A percentile compares a stretch with the other conserved stretches of the same genome.
phyloP scores from a whole-genome alignment of 768 basidiomycete genomes.

The Termitomyces sp. region DNA sequence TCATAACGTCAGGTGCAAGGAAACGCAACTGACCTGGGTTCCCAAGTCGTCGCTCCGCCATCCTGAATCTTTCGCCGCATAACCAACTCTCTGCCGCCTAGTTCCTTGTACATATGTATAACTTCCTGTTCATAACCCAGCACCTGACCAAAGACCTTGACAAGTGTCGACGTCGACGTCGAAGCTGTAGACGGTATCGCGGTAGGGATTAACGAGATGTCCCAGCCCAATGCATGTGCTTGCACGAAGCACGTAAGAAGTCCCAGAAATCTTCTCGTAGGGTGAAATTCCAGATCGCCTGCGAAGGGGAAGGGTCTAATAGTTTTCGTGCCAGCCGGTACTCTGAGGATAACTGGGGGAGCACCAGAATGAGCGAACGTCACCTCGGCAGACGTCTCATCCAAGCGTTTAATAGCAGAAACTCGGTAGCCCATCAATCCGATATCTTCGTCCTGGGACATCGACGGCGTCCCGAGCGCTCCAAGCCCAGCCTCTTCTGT shows the following conservation, averaged over 20 bases:
- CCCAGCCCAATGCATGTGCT: constrained; percentile 61
- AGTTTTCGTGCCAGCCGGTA: constrained; percentile 43
- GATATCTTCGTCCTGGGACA: constrained; percentile 33
- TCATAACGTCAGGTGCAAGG: neutral
- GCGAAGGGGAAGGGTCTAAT: constrained; percentile 43
- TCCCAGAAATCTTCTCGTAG: constrained; percentile 48
- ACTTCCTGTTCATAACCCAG: constrained; percentile 59
- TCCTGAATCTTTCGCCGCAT: constrained; percentile 57
- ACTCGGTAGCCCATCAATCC: constrained; percentile 53
- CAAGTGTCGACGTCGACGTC: constrained; percentile 54
- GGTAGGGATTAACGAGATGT: constrained; percentile 60
- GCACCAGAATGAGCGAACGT: constrained; percentile 32
- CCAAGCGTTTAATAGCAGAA: constrained; percentile 32
- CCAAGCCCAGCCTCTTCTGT: constrained; percentile 51
- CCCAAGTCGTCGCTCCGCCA: constrained; percentile 54
- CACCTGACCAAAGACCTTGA: constrained; percentile 47
- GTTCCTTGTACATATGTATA: constrained; percentile 63
- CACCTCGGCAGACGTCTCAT: constrained; percentile 34
- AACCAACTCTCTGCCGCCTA: constrained; percentile 59
- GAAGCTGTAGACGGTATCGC: constrained; percentile 54
- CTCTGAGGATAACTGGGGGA: constrained; percentile 27
- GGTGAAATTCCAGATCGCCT: constrained; percentile 35
- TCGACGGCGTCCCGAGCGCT: constrained; percentile 43
- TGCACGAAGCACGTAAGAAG: constrained; percentile 56
- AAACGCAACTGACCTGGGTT: constrained; percentile 45